Evolutionary conservation across 2,329 filamentous ascomycete genomes (phyloP).

Genomic region (Alternaria burnsii): DNA sequence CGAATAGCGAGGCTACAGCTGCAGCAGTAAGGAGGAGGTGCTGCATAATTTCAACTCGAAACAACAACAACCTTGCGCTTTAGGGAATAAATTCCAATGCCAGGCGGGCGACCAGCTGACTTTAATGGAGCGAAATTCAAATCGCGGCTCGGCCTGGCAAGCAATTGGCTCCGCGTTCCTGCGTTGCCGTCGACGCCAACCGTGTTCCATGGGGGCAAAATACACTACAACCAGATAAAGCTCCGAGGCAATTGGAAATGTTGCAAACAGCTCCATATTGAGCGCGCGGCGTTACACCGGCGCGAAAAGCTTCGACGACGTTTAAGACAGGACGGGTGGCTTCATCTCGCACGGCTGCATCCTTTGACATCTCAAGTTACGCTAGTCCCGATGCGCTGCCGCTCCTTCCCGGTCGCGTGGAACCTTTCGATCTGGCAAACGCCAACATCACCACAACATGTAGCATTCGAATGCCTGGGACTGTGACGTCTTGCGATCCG

Average conservation of each 20-base stretch:
- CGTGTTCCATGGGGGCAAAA: slow-evolving; percentile 1
- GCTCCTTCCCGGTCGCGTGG: neutral
- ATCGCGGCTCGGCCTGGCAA: slow-evolving; percentile 11
- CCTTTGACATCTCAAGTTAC: neutral
- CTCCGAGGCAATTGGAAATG: slow-evolving; percentile 6
- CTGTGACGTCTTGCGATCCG: neutral
- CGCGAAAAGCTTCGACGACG: slow-evolving; percentile 4
- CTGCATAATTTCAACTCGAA: slow-evolving; percentile 26
- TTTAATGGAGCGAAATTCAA: slow-evolving; percentile 9
- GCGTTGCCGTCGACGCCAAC: slow-evolving; percentile 5
- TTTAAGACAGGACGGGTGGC: slow-evolving; percentile 11
- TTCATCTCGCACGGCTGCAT: slow-evolving; percentile 12
- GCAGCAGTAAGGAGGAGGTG: slow-evolving; percentile 17
- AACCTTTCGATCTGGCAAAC: neutral
- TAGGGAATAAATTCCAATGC: neutral
- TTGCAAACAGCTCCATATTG: neutral
- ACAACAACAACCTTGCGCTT: slow-evolving; percentile 4
- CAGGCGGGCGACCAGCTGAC: slow-evolving; percentile 2
- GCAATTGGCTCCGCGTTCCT: slow-evolving; percentile 9
- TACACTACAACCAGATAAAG: slow-evolving; percentile 3
- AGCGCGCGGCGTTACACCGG: slow-evolving; percentile 3
- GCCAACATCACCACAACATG: neutral
- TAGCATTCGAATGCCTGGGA: neutral
- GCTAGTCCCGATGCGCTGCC: slow-evolving; percentile 4
- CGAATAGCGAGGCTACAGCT: slow-evolving; percentile 20